phyloP scores from a whole-genome alignment of 306 rosid genomes.

The Dicorynia guianensis region DNA sequence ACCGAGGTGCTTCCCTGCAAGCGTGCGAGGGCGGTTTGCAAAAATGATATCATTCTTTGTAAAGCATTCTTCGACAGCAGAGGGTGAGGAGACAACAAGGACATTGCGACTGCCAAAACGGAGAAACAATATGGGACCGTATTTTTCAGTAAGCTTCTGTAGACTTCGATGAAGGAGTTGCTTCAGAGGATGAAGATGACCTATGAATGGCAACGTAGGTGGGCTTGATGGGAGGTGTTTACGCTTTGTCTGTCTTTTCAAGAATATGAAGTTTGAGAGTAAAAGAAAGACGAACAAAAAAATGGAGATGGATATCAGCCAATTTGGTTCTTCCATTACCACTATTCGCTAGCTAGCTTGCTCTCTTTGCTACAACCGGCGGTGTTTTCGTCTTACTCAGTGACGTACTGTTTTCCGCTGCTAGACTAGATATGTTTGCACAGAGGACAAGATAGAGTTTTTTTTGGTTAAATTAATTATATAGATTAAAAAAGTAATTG shows the following conservation, averaged over 20 bases:
- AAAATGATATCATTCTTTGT: slow-evolving; percentile 44
- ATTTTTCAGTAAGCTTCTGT: neutral
- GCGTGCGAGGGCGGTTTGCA: slow-evolving; percentile 46
- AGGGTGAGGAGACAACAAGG: slow-evolving; percentile 41
- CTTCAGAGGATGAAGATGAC: slow-evolving; percentile 47
- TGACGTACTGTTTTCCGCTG: too few species aligned
- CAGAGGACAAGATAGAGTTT: too few species aligned
- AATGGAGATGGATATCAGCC: neutral
- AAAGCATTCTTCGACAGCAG: neutral
- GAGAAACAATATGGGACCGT: slow-evolving; percentile 42
- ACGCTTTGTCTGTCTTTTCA: neutral
- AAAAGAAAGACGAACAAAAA: slow-evolving; percentile 17
- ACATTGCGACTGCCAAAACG: slow-evolving; percentile 36
- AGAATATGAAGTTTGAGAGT: neutral
- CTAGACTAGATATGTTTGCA: too few species aligned
- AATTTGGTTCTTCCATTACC: neutral
- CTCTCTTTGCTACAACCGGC: too few species aligned
- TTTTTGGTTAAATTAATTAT: too few species aligned
- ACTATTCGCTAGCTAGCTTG: too few species aligned
- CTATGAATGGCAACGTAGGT: slow-evolving; percentile 47
- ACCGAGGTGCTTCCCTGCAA: slow-evolving; percentile 35
- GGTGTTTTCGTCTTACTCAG: too few species aligned
- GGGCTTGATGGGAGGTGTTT: slow-evolving; percentile 45
- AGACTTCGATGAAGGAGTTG: slow-evolving; percentile 37
- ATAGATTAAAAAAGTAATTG: too few species aligned